These are phyloP conservation scores for Vanrija humicola DNA, from an alignment of 1,284 basidiomycete species.

Conservation along the genomic window DNA sequence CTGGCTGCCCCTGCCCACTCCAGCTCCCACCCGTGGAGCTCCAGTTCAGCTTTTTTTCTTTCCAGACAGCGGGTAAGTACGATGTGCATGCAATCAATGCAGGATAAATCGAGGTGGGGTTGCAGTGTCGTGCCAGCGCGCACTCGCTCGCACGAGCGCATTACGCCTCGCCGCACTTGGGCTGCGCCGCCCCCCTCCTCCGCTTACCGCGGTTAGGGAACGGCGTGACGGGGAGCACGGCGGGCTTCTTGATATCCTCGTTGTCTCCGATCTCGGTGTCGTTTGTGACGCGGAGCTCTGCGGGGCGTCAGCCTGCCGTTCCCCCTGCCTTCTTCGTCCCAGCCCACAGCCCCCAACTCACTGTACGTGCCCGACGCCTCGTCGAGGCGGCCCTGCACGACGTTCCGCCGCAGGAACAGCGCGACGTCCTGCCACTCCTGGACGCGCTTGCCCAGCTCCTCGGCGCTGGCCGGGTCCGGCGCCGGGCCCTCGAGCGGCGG, in stretches of 20 bases:
- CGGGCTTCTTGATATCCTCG: slow-evolving; percentile 30
- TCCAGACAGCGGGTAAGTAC: too few relatives aligned
- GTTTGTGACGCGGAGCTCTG: slow-evolving; percentile 43
- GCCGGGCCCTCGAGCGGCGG: slow-evolving; percentile 14
- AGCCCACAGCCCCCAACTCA: too few relatives aligned
- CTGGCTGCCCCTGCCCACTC: too few relatives aligned
- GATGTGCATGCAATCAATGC: too few relatives aligned
- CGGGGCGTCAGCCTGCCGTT: slow-evolving; percentile 8
- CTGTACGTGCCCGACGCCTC: slow-evolving; percentile 32
- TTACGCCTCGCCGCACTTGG: slow-evolving; percentile 15
- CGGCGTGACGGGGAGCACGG: slow-evolving; percentile 38
- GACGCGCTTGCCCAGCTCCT: slow-evolving; percentile 38
- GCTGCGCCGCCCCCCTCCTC: slow-evolving; percentile 12
- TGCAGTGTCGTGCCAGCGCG: too few relatives aligned
- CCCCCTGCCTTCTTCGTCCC: too few relatives aligned
- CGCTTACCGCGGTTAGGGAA: slow-evolving; percentile 43
- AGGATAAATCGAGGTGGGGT: too few relatives aligned
- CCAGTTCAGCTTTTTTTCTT: too few relatives aligned
- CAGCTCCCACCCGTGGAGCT: too few relatives aligned
- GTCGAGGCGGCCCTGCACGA: slow-evolving; percentile 44
- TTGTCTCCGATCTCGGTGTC: slow-evolving; percentile 48
- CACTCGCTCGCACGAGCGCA: too few relatives aligned
- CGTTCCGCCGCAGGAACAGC: slow-evolving; percentile 40
- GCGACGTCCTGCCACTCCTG: slow-evolving; percentile 48
- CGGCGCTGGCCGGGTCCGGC: slow-evolving; percentile 17